phyloP scores from a whole-genome alignment of 1,139 yeast genomes.

The Pichia sp. region DNA sequence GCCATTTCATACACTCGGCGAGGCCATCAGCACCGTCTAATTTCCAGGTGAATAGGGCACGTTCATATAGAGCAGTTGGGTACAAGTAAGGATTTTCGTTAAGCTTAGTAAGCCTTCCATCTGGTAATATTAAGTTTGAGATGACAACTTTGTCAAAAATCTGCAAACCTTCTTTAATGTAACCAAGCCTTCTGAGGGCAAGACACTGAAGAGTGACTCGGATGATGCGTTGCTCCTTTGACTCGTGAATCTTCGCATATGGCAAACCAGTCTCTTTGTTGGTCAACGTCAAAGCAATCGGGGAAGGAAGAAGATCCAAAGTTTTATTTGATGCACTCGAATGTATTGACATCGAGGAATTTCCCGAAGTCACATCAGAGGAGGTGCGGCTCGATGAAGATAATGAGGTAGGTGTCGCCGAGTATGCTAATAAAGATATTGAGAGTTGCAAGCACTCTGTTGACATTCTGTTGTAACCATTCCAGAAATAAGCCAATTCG shows the following conservation, averaged over 20 bases:
- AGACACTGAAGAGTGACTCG: constrained; percentile 62
- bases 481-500: constrained; percentile 87
- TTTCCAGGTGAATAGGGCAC: constrained; percentile 80
- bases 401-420: constrained; percentile 36
- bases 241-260: constrained; percentile 39
- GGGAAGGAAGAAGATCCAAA: not conserved
- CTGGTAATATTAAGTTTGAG: constrained; percentile 10
- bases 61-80: constrained; percentile 84
- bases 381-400: constrained; percentile 12
- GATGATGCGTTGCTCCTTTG: constrained; percentile 60
- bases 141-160: constrained; percentile 59
- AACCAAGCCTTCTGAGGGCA: constrained; percentile 61
- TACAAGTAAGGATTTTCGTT: constrained; percentile 78
- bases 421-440: constrained; percentile 50
- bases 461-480: constrained; percentile 86
- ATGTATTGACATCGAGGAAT: constrained; percentile 3
- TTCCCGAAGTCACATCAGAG: not conserved
- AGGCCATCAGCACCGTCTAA: constrained; percentile 48
- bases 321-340: not conserved
- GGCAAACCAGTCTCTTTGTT: constrained; percentile 19
- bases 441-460: constrained; percentile 53
- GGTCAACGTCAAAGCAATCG: constrained; percentile 5
- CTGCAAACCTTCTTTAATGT: constrained; percentile 53
- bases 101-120: constrained; percentile 25
- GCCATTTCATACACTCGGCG: constrained; percentile 62